Conservation (phyloP, 2,329 filamentous ascomycete genomes). For the Trichoderma cornu-damae region DNA sequence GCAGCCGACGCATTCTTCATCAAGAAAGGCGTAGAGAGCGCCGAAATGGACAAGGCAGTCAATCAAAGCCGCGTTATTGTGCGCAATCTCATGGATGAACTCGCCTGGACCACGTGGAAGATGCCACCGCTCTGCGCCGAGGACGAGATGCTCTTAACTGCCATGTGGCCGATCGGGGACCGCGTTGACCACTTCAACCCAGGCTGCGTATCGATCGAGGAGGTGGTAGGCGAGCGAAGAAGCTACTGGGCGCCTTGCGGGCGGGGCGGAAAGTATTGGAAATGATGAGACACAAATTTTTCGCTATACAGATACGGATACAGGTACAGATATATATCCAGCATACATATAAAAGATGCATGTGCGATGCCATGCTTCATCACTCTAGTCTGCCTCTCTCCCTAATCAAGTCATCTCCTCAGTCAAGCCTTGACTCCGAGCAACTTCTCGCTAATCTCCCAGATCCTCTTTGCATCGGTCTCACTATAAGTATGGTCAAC, state of each 20-base stretch:
- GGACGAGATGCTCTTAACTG: constrained; percentile 55
- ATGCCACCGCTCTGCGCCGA: constrained; percentile 48
- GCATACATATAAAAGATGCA: too few species aligned
- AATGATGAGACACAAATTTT: neutral
- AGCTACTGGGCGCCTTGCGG: constrained; percentile 25
- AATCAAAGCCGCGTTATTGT: constrained; percentile 22
- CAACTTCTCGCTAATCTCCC: constrained; percentile 7
- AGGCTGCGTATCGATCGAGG: constrained; percentile 28
- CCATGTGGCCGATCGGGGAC: constrained; percentile 58
- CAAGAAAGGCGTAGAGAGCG: neutral
- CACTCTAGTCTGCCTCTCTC: neutral
- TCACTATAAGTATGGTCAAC: constrained; percentile 16
- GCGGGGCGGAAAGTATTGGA: neutral
- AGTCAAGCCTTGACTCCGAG: constrained; percentile 12
- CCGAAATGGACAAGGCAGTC: constrained; percentile 21
- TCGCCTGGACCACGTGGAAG: constrained; percentile 59
- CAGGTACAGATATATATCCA: too few species aligned
- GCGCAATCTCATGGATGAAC: constrained; percentile 39
- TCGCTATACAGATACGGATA: too few species aligned
- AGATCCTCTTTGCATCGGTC: constrained; percentile 11
- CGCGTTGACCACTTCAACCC: constrained; percentile 47
- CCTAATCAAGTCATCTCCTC: too few species aligned
- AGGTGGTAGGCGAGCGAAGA: constrained; percentile 22
- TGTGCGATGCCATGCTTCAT: neutral
- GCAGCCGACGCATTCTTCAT: constrained; percentile 13